phyloP scores from a whole-genome alignment of 139 green algal species.

The Picochlorum sp. region DNA sequence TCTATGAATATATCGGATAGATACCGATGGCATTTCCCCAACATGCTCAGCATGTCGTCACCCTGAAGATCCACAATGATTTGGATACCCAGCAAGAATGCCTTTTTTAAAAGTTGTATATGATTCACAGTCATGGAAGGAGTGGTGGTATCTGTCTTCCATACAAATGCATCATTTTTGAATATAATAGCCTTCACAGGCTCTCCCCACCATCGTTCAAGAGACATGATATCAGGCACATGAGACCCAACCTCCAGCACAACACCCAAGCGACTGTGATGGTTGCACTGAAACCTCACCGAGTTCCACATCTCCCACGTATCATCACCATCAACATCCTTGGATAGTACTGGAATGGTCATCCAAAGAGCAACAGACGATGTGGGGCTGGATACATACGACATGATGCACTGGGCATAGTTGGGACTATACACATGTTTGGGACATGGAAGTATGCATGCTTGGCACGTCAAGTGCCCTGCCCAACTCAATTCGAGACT shows the following conservation, averaged over 20 bases:
- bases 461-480: slow-evolving; percentile 80
- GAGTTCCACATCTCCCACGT: slow-evolving; percentile 67
- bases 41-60: slow-evolving; percentile 21
- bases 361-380: slow-evolving; percentile 80
- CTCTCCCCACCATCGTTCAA: slow-evolving; percentile 78
- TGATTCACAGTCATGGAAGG: slow-evolving; percentile 70
- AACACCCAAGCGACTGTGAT: slow-evolving; percentile 60
- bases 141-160: slow-evolving; percentile 56
- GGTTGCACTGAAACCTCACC: slow-evolving; percentile 59
- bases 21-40: slow-evolving; percentile 88
- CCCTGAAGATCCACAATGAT: slow-evolving; percentile 6
- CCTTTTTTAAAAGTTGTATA: slow-evolving; percentile 57
- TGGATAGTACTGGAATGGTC: slow-evolving; percentile 39
- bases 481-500: slow-evolving; percentile 85
- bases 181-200: slow-evolving; percentile 77
- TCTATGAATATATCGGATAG: slow-evolving; percentile 82
- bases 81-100: slow-evolving; percentile 14
- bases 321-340: slow-evolving; percentile 24
- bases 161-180: slow-evolving; percentile 59
- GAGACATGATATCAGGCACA: slow-evolving; percentile 21
- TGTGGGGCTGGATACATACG: slow-evolving; percentile 41
- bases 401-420: slow-evolving; percentile 64
- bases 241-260: slow-evolving; percentile 49
- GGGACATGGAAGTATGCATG: slow-evolving; percentile 59
- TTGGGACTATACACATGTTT: slow-evolving; percentile 35